Evolutionary conservation across 352 stramenopile species (phyloP), one percentile per base, ranked within the genome.

Genomic region (Phytophthora sp.): DNA sequence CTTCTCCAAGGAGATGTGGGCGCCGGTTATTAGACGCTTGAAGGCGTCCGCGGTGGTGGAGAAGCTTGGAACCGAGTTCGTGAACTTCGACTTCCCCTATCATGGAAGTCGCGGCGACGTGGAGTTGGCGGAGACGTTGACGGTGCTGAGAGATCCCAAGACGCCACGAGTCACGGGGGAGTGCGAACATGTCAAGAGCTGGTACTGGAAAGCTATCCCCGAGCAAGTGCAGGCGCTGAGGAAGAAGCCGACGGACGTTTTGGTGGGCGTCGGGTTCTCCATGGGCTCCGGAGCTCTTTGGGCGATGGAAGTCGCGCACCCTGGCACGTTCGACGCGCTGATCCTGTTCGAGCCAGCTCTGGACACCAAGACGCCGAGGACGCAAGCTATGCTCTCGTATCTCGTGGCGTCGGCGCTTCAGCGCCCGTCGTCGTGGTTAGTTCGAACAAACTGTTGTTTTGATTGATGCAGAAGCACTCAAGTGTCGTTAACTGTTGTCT

Each of bases 1-100:
- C 15, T 81, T 82, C 58, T 79, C 64, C 13, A 69, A 79, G 35
- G 72, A 73, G 10, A 74, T 64, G n/a, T 84, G 75, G 75, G 32
- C 51, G 37, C 75, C 75, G 11, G 69, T 81, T 12, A 54, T 75
- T 18, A 43, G 56, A 18, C 66, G 62, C 2, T 10, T 79, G 21
- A 42, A 65, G 49, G 37, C 37, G 11, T 64, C 56, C 1, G 18
- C 44, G 8, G 44, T 69, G 13, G 21, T 72, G 28, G 59, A 71
- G 41, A 51, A 34, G 8, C 58, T 72, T 23, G 20, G 41, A 15
- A 67, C 37, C 21, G 53, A 76, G 31, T 58, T 78, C 48, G 50
- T 74, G 37, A 56, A 49, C 27, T 76, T 79, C 24, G 62, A 79
- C 34, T 80, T 74, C 34, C 68, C 58, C 0, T 80, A 70, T 27